Evolutionary conservation across 345 rosid genomes (phyloP), one percentile per base, ranked within the genome.

Genomic region (Clausena lansium): DNA sequence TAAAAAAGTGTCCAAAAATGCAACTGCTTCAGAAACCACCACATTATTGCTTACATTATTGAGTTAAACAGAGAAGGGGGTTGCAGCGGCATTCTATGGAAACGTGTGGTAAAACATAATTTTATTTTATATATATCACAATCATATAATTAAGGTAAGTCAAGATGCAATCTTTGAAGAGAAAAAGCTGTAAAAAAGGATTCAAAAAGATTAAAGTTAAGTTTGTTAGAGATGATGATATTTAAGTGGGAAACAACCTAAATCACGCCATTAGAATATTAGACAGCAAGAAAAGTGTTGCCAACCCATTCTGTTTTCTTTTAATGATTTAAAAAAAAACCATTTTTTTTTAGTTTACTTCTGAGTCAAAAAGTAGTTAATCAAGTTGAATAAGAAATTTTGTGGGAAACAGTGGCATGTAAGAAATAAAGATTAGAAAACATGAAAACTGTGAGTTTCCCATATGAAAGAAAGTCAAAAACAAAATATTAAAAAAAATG

Each of bases 161-260:
- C 69, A 74, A 74, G 41, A 62, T 74, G n/a, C 22, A 62, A 74
- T 62, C 60, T 45, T 74, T 74, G 60, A 62, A 45, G 30, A 74
- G 19, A 25, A 59, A 72, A 58, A 57, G 76, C 22, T 35, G 57
- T 73, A 59, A 73, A 57, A 54, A 50, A 14, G 33, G 22, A 61
- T 28, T 17, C 54, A 39, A 45, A 61, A 27, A 17, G 7, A 36
- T 54, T 33, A 35, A 66, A 52, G 64, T 66, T 14, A 15, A 36
- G 11, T 11, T 24, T 35, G 33, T 13, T 8, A 9, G 38, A 39
- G 77, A 61, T 41, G 54, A 60, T 39, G 35, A 66, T 50, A 33
- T 54, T 54, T 24, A 65, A 65, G 71, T 76, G 78, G 78, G 65
- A 25, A 66, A 54, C 72, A 76, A 35, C 78, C 72, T 24, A 35